Evolutionary conservation across 352 stramenopile genomes (phyloP), one percentile per base, ranked within the genome.

Genomic region (Stramenopiles sp.): DNA sequence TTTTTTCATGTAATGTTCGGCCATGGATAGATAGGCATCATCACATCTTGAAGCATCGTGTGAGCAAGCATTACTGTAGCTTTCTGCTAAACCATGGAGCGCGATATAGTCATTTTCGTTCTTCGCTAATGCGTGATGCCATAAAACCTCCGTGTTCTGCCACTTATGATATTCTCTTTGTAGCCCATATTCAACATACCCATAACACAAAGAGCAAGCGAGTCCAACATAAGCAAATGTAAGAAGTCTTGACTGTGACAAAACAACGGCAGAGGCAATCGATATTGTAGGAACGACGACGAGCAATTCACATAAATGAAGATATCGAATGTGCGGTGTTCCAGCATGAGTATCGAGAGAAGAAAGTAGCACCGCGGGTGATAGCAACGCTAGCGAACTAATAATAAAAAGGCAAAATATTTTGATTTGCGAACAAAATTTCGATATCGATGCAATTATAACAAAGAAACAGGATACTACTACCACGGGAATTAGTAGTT

Each of bases 31-130:
- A 71, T 71, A 71, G 22, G 22, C 22, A 71, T 25, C 55, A 71
- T 71, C 22, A 27, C 55, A 71, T 27, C 27, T 71, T 25, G 55
- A 71, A 71, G 55, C 22, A 71, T 71, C 55, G 22, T 71, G 22
- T 22, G 55, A 71, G 55, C 55, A 71, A 71, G 55, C 55, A 71
- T 71, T 71, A 27, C 55, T 71, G 55, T 71, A 27, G 55, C 55
- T 71, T 71, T 71, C 55, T 25, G 55, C 55, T 25, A 71, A 27
- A 27, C 55, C 55, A 27, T 71, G 55, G 22, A 71, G 27, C 22
- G 55, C 55, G 27, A 71, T 71, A 71, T 71, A 27, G 55, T 71
- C 55, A 27, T 71, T 71, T 71, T 71, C 55, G 55, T 71, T 71
- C 27, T 27, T 71, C 22, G 55, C 55, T 71, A 71, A 71, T 71